These are phyloP conservation scores for Penicillium desertorum DNA, from an alignment of 495 filamentous ascomycete species.

Conservation along the genomic window DNA sequence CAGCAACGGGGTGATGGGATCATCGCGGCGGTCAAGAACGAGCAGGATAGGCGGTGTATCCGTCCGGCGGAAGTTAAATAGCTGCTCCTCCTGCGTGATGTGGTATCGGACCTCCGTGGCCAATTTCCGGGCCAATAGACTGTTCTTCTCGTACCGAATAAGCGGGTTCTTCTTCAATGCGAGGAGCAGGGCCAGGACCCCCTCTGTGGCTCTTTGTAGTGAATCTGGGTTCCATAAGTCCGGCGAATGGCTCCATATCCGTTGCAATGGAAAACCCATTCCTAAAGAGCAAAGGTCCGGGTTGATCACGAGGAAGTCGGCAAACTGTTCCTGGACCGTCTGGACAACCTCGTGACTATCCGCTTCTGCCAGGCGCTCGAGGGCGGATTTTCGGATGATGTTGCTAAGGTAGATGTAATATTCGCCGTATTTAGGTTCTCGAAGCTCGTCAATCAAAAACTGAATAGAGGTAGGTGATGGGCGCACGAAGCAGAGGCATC, in stretches of 20 bases:
- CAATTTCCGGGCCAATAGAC: slow-evolving; percentile 84
- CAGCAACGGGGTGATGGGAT: slow-evolving; percentile 91
- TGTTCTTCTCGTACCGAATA: slow-evolving; percentile 92
- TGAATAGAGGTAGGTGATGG: slow-evolving; percentile 90
- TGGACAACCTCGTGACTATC: slow-evolving; percentile 97
- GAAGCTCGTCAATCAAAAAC: slow-evolving; percentile 89
- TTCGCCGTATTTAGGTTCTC: slow-evolving; percentile 96
- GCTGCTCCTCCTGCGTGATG: slow-evolving; percentile 91
- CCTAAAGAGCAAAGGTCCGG: slow-evolving; percentile 87
- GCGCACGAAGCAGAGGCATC: slow-evolving; percentile 89
- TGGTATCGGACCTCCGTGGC: slow-evolving; percentile 89
- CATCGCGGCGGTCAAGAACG: slow-evolving; percentile 87
- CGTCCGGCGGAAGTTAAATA: slow-evolving; percentile 94
- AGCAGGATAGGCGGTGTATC: slow-evolving; percentile 94
- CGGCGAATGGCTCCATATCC: slow-evolving; percentile 71
- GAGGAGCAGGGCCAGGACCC: slow-evolving; percentile 75
- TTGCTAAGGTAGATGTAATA: slow-evolving; percentile 98
- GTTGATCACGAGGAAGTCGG: slow-evolving; percentile 92
- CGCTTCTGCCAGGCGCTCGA: slow-evolving; percentile 94
- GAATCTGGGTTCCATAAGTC: slow-evolving; percentile 90
- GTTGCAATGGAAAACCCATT: slow-evolving; percentile 68
- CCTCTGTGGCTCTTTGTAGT: slow-evolving; percentile 79
- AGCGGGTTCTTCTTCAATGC: slow-evolving; percentile 94
- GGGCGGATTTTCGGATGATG: slow-evolving; percentile 90
- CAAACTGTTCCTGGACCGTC: slow-evolving; percentile 89